phyloP scores from a whole-genome alignment of 306 rosid species.

The Medicago ruthenica region DNA sequence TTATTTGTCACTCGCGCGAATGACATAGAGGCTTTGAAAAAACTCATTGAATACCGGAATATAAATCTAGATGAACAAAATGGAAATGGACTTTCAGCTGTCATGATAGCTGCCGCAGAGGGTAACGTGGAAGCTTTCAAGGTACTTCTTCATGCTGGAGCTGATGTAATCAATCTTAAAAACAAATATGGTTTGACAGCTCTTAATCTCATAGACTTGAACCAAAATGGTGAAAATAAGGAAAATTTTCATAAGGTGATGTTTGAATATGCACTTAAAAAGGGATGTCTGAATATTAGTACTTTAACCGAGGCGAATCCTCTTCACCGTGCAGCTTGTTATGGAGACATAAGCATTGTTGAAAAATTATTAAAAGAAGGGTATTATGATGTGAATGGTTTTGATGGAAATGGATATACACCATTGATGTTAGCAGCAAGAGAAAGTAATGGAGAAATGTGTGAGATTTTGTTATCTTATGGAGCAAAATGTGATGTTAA shows the following conservation, averaged over 20 bases:
- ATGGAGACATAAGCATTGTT: slow-evolving; percentile 47
- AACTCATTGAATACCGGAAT: slow-evolving; percentile 43
- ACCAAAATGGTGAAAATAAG: slow-evolving; percentile 42
- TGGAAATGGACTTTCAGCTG: slow-evolving; percentile 65
- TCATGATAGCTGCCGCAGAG: slow-evolving; percentile 56
- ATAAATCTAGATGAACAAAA: slow-evolving; percentile 59
- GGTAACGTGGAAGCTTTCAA: slow-evolving; percentile 56
- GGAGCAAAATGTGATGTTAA: slow-evolving; percentile 58
- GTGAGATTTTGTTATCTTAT: slow-evolving; percentile 56
- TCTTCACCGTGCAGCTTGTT: slow-evolving; percentile 55
- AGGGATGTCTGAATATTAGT: background rate
- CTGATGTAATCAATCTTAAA: slow-evolving; percentile 50
- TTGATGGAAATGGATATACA: slow-evolving; percentile 54
- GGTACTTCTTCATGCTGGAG: slow-evolving; percentile 61
- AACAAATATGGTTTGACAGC: slow-evolving; percentile 58
- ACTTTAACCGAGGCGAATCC: slow-evolving; percentile 38
- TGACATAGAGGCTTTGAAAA: slow-evolving; percentile 56
- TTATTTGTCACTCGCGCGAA: slow-evolving; percentile 52
- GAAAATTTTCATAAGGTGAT: slow-evolving; percentile 50
- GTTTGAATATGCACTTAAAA: slow-evolving; percentile 48
- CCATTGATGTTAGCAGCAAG: slow-evolving; percentile 75
- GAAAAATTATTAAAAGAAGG: slow-evolving; percentile 42
- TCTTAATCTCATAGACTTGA: slow-evolving; percentile 44
- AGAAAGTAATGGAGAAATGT: slow-evolving; percentile 48
- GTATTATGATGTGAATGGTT: slow-evolving; percentile 49